Evolutionary conservation across 305 asterid species (phyloP).

Genomic region (Withania somnifera): DNA sequence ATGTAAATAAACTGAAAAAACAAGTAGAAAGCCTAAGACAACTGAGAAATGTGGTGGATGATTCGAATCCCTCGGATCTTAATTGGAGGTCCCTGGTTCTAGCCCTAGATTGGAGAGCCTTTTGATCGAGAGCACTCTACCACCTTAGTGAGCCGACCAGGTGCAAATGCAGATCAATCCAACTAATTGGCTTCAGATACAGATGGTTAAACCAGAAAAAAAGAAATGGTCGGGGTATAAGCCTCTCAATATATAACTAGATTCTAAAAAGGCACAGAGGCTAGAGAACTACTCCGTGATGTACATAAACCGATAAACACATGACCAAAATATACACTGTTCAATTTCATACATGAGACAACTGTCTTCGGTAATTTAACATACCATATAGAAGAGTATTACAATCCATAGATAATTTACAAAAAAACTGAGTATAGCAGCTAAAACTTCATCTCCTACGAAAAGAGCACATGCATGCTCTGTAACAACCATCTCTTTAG

Average conservation of each 20-base stretch:
- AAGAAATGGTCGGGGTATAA: neutral
- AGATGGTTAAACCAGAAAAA: neutral
- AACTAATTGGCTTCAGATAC: neutral
- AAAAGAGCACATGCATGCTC: neutral
- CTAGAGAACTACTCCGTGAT: neutral
- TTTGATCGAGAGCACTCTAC: neutral
- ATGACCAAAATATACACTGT: neutral
- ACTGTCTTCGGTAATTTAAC: neutral
- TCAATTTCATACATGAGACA: neutral
- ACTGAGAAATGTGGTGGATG: neutral
- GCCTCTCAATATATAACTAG: neutral
- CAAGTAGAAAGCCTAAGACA: neutral
- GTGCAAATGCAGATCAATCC: neutral
- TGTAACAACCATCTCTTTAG: conserved; percentile 1
- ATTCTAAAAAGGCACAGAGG: neutral
- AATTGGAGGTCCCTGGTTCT: neutral
- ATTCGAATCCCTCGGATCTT: neutral
- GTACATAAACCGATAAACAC: neutral
- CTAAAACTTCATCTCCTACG: neutral
- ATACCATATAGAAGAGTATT: neutral
- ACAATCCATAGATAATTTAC: neutral
- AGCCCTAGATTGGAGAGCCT: neutral
- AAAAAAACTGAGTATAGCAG: neutral
- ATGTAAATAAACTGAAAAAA: neutral
- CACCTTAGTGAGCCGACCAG: neutral